Base-by-base conservation (phyloP, 2,329 filamentous ascomycete genomes). In the Coleophoma cylindrospora region DNA sequence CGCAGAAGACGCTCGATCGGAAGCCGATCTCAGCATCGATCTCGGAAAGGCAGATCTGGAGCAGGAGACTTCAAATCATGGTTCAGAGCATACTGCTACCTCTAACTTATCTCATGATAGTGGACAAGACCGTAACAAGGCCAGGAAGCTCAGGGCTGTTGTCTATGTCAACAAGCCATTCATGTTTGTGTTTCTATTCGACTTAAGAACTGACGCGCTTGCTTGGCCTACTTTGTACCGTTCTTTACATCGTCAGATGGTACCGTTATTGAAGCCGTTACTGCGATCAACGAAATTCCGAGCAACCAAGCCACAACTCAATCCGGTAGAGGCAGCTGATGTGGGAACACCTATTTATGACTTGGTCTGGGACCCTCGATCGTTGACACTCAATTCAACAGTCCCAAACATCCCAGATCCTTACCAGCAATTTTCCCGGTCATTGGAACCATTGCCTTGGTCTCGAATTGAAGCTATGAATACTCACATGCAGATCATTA, bases 111-210 rank as follows among this genome's bases (percentile, higher is more conserved):
- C 57, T 12, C 73, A 72, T 51, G 67, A 73, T 55, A 71, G 66
- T 52, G 41, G 41, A 21, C 78, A 78, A 56, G 76, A 81, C 55
- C 67, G 70, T 50, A 79, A 76, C 62, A 80, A 79, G 60, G 70
- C 72, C 2, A 72, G 74, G 51, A 80, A 77, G 57, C 66, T 91
- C 40, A 80, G 84, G 1, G 84, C 89, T 1, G 77, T 91, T 7
- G 78, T 91, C 45, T 91, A 91, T 62, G 79, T 85, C 43, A 82
- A 84, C 64, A 79, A 77, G 21, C 89, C 89, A 0, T 92, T 92
- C 66, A 79, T 92, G 44, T 91, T 88, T 64, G 80, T 84, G 1
- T 85, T 94, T 53, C 71, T 94, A 4, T 92, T 92, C 65, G 69
- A 77, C 44, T 70, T 77, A 40, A 74, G 74, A 43, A 84, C 85